phyloP scores from a whole-genome alignment of 768 basidiomycete species.

The Rubroboletus pulcherrimus region DNA sequence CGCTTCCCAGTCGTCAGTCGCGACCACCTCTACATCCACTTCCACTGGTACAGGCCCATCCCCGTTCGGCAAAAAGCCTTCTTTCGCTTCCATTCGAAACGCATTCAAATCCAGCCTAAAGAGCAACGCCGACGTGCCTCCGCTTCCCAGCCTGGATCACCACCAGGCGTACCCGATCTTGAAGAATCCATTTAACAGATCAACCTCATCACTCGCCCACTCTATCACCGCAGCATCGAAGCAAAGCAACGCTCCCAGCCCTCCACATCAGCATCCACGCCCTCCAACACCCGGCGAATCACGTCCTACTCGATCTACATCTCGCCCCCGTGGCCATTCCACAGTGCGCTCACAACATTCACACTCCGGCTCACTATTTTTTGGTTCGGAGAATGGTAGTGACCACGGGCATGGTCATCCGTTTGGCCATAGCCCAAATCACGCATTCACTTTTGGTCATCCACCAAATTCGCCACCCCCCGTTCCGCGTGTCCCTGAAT shows the following conservation, averaged over 20 bases:
- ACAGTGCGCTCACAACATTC: conserved; percentile 74
- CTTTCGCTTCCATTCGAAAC: conserved; percentile 83
- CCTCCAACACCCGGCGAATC: conserved; percentile 57
- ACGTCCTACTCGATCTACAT: conserved; percentile 28
- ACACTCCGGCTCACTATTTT: conserved; percentile 69
- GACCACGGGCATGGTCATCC: conserved; percentile 52
- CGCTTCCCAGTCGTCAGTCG: conserved; percentile 68
- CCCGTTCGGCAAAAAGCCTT: conserved; percentile 75
- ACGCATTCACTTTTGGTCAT: conserved; percentile 23
- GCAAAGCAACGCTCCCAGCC: conserved; percentile 43
- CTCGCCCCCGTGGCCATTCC: conserved; percentile 55
- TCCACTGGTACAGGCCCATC: conserved; percentile 26
- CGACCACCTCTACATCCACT: conserved; percentile 37
- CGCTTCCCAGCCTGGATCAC: conserved; percentile 65
- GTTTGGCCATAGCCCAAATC: conserved; percentile 27
- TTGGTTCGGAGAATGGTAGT: conserved; percentile 67
- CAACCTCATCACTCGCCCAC: conserved; percentile 68
- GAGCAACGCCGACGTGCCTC: conserved; percentile 62
- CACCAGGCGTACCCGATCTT: conserved; percentile 64
- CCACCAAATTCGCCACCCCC: conserved; percentile 63
- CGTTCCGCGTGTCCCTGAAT: conserved; percentile 72
- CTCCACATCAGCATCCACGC: conserved; percentile 46
- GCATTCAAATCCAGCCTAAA: conserved; percentile 66
- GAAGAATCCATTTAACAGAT: conserved; percentile 81
- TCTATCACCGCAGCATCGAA: conserved; percentile 37